phyloP scores from a whole-genome alignment of 805 yeast genomes.

The Priceomyces carsonii region DNA sequence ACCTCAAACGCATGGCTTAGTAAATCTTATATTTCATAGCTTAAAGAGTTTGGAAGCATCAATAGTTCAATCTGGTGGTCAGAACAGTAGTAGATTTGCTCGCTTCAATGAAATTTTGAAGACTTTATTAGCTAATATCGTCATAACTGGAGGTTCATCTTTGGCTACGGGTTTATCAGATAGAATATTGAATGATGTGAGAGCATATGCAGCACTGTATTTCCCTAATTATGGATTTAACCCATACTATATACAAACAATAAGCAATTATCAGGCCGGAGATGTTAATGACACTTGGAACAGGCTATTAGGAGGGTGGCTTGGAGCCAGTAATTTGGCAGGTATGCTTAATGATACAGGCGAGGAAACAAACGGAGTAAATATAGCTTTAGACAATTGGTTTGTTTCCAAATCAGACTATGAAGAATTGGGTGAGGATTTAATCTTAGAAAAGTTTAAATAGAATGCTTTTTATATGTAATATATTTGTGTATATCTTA shows the following conservation, averaged over 20 bases:
- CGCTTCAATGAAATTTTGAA: constrained; percentile 42
- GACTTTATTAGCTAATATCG: constrained; percentile 41
- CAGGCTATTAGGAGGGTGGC: constrained; percentile 62
- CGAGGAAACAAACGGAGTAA: constrained; percentile 23
- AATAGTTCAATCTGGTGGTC: constrained; percentile 27
- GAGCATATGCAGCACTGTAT: constrained; percentile 40
- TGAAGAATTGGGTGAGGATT: constrained; percentile 58
- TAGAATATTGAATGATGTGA: constrained; percentile 55
- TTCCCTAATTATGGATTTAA: constrained; percentile 49
- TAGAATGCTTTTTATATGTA: constrained; percentile 10
- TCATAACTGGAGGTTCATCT: constrained; percentile 63
- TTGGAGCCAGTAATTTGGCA: constrained; percentile 72
- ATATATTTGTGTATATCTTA: constrained; percentile 2
- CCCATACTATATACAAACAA: constrained; percentile 21
- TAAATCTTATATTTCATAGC: constrained; percentile 35
- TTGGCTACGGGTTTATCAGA: constrained; percentile 56
- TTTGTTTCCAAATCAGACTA: constrained; percentile 66
- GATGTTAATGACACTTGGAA: constrained; percentile 45
- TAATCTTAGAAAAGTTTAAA: constrained; percentile 36
- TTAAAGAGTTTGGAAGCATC: constrained; percentile 37
- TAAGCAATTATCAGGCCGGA: constrained; percentile 25
- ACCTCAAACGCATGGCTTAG: constrained; percentile 50
- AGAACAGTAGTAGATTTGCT: constrained; percentile 32
- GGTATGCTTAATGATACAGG: constrained; percentile 54
- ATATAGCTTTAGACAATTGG: constrained; percentile 46